Percentiles rank a stretch among this genome's conserved stretches.
These are phyloP conservation scores for Cladorrhinum samala DNA, from an alignment of 495 filamentous ascomycete species.

Conservation along the genomic window DNA sequence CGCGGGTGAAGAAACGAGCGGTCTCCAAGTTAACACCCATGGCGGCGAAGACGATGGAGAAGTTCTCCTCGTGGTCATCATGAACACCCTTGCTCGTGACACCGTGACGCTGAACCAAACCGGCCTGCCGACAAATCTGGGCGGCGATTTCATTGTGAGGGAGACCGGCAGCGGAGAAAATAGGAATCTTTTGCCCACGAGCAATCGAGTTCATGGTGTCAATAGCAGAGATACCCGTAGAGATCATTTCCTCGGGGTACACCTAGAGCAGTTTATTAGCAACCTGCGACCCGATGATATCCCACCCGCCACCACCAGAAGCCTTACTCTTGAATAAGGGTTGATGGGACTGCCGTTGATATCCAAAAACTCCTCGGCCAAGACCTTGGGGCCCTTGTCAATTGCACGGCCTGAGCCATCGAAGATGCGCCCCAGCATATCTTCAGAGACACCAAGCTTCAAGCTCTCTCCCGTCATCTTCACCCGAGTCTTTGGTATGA, in stretches of 20 bases:
- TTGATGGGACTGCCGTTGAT: slow-evolving; percentile 99
- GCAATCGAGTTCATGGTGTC: slow-evolving; percentile 99
- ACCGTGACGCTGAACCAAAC: slow-evolving; percentile 75
- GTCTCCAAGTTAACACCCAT: slow-evolving; percentile 99
- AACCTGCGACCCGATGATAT: background rate
- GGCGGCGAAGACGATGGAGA: slow-evolving; percentile 97
- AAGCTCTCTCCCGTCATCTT: slow-evolving; percentile 95
- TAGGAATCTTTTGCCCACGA: slow-evolving; percentile 99
- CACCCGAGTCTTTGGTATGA: slow-evolving; percentile 77
- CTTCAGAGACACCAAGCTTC: slow-evolving; percentile 97
- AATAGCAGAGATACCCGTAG: slow-evolving; percentile 98
- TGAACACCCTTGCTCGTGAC: slow-evolving; percentile 85
- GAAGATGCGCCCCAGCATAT: slow-evolving; percentile 98
- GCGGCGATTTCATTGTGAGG: slow-evolving; percentile 99
- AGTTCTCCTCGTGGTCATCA: slow-evolving; percentile 97
- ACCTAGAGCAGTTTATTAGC: slow-evolving; percentile 48
- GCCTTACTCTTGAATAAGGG: slow-evolving; percentile 83
- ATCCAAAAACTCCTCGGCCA: slow-evolving; percentile 96
- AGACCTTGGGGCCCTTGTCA: slow-evolving; percentile 96
- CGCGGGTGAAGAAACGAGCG: slow-evolving; percentile 93
- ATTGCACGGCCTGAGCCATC: slow-evolving; percentile 96
- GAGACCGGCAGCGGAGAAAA: slow-evolving; percentile 97
- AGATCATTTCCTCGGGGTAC: slow-evolving; percentile 99
- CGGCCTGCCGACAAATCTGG: slow-evolving; percentile 92
- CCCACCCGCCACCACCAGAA: too few species aligned